phyloP scores from a whole-genome alignment of 1,139 yeast genomes.

The Kurtzmaniella quercitrusa region DNA sequence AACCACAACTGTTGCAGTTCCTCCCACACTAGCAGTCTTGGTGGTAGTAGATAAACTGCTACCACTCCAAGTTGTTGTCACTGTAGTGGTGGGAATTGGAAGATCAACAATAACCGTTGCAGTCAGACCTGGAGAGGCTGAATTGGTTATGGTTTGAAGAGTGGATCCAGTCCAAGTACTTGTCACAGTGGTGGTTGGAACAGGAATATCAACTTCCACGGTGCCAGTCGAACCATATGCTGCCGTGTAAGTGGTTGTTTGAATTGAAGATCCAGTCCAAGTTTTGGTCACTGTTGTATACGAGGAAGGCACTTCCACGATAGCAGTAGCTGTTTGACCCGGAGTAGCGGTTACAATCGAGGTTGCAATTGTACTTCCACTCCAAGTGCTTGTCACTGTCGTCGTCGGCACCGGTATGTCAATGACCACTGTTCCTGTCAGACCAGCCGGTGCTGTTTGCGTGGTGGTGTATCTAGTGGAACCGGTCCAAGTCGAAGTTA shows the following conservation, averaged over 20 bases:
- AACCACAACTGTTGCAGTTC: conserved; percentile 11
- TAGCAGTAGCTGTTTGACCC: conserved; percentile 7
- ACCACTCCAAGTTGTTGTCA: conserved; percentile 8
- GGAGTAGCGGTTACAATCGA: conserved; percentile 7
- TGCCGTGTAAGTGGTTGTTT: conserved; percentile 8
- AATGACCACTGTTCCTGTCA: conserved; percentile 15
- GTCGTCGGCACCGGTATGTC: conserved; percentile 15
- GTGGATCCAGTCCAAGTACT: conserved; percentile 13
- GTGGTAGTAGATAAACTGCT: conserved; percentile 8
- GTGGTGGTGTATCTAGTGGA: conserved; percentile 11
- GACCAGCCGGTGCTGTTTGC: conserved; percentile 11
- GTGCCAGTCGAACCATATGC: conserved; percentile 13
- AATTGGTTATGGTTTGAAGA: conserved; percentile 2
- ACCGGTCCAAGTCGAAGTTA: conserved; percentile 9
- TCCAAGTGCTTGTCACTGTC: conserved; percentile 1
- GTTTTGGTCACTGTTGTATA: conserved; percentile 10
- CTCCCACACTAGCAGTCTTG: conserved; percentile 8
- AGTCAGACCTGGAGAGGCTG: conserved; percentile 1
- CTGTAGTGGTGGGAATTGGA: conserved; percentile 8
- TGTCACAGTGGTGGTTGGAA: conserved; percentile 17
- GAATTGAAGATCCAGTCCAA: conserved; percentile 8
- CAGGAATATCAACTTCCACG: conserved; percentile 15
- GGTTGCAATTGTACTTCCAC: conserved; percentile 11
- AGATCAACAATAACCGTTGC: conserved; percentile 5
- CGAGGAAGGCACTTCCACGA: conserved; percentile 13